phyloP scores from a whole-genome alignment of 2,329 filamentous ascomycete species.

The Fusarium pininemorale region DNA sequence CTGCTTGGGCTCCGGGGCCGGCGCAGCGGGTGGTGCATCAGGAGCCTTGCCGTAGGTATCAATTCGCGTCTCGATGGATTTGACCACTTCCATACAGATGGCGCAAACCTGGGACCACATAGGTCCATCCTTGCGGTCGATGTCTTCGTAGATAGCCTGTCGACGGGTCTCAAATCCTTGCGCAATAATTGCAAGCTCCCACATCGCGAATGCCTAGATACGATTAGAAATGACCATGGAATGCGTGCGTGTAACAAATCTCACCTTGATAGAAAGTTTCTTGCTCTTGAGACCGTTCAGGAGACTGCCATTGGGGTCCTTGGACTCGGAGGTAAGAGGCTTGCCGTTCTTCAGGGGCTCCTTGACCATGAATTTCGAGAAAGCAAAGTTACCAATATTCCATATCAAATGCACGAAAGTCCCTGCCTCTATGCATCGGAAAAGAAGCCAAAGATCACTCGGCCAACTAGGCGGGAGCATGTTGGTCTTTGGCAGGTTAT shows the following conservation, averaged over 20 bases:
- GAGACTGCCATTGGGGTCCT: slow-evolving; percentile 90
- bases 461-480: slow-evolving; percentile 68
- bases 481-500: slow-evolving; percentile 77
- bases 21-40: slow-evolving; percentile 45
- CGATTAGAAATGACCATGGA: slow-evolving; percentile 24
- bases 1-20: slow-evolving; percentile 45
- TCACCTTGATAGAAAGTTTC: slow-evolving; percentile 77
- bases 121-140: slow-evolving; percentile 81
- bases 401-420: slow-evolving; percentile 76
- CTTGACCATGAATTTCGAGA: slow-evolving; percentile 81
- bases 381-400: slow-evolving; percentile 79
- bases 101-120: slow-evolving; percentile 83
- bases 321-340: slow-evolving; percentile 84
- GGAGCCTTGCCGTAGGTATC: slow-evolving; percentile 64
- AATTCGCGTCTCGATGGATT: slow-evolving; percentile 73
- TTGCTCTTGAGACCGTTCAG: slow-evolving; percentile 85
- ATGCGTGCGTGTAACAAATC: slow-evolving; percentile 25
- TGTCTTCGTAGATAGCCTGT: slow-evolving; percentile 84
- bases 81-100: slow-evolving; percentile 75
- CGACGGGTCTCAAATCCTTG: slow-evolving; percentile 78
- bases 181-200: slow-evolving; percentile 87
- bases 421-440: slow-evolving; percentile 68
- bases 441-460: slow-evolving; percentile 64
- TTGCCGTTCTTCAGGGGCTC: slow-evolving; percentile 85
- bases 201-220: slow-evolving; percentile 81